phyloP scores from a whole-genome alignment of 164 flowering plant species.

The Vitis rupestris region DNA sequence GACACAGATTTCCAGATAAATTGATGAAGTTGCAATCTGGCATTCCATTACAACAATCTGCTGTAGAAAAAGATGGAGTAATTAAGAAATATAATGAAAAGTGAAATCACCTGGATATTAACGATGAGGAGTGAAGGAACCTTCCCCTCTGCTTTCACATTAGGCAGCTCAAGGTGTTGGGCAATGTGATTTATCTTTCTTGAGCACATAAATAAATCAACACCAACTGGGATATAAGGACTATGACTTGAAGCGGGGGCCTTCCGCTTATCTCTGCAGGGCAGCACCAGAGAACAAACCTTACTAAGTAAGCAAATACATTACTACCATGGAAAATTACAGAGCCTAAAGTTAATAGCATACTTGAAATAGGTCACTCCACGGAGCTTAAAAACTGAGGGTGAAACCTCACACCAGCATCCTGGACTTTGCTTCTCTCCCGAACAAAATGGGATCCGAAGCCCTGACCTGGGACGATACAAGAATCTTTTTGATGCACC shows the following conservation, averaged over 20 bases:
- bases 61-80: not conserved
- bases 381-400: slow-evolving; percentile 85
- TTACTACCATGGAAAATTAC: not conserved
- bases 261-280: slow-evolving; percentile 82
- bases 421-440: slow-evolving; percentile 63
- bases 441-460: slow-evolving; percentile 50
- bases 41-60: too few species aligned
- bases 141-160: slow-evolving; percentile 50
- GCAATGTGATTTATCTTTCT: slow-evolving; percentile 90
- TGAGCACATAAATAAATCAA: slow-evolving; percentile 75
- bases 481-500: slow-evolving; percentile 68
- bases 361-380: slow-evolving; percentile 86
- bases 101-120: slow-evolving; percentile 74
- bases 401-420: slow-evolving; percentile 79
- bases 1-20: too few species aligned
- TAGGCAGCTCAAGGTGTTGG: slow-evolving; percentile 89
- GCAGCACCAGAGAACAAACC: not conserved
- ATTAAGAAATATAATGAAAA: not conserved
- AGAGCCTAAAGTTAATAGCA: slow-evolving; percentile 8
- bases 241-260: slow-evolving; percentile 57
- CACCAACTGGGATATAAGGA: slow-evolving; percentile 86
- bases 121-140: slow-evolving; percentile 83
- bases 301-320: not conserved
- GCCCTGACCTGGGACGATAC: slow-evolving; percentile 79
- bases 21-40: too few species aligned